These are phyloP conservation scores for Pichia sp. DNA, from an alignment of 1,139 yeast species.

Conservation along the genomic window DNA sequence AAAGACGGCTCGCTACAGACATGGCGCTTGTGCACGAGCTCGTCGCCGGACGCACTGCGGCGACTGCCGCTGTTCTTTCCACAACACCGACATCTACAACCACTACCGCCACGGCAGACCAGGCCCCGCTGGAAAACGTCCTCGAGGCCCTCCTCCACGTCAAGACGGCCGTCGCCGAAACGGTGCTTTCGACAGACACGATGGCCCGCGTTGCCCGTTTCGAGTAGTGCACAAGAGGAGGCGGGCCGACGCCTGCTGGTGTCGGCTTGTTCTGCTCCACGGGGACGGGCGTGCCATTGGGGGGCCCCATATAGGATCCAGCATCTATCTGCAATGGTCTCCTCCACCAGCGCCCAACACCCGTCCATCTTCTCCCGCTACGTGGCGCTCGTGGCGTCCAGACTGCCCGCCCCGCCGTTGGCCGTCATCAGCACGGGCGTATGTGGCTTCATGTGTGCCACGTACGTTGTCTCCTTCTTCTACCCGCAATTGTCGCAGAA, in stretches of 20 bases:
- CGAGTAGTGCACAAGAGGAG: background rate
- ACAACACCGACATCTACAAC: background rate
- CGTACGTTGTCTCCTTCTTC: conserved; percentile 37
- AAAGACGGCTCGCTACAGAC: background rate
- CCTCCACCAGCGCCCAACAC: background rate
- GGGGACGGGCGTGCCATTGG: background rate
- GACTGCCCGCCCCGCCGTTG: conserved; percentile 10
- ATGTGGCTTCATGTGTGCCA: conserved; percentile 44
- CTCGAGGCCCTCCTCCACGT: background rate
- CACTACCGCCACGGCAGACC: background rate
- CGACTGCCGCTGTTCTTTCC: background rate
- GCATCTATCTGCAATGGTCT: background rate
- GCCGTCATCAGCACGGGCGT: conserved; percentile 21
- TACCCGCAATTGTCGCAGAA: conserved; percentile 33
- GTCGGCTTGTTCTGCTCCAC: background rate
- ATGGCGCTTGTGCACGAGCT: background rate
- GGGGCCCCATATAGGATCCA: background rate
- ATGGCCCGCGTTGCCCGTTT: conserved; percentile 10
- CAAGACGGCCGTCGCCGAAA: background rate
- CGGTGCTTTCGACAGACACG: conserved; percentile 3
- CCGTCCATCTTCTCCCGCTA: conserved; percentile 4
- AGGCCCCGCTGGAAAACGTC: background rate
- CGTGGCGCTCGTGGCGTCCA: background rate
- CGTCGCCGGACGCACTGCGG: background rate
- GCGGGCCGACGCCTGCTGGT: background rate